phyloP scores from a whole-genome alignment of 2,329 filamentous ascomycete genomes.

The Lecanicillium sp. region DNA sequence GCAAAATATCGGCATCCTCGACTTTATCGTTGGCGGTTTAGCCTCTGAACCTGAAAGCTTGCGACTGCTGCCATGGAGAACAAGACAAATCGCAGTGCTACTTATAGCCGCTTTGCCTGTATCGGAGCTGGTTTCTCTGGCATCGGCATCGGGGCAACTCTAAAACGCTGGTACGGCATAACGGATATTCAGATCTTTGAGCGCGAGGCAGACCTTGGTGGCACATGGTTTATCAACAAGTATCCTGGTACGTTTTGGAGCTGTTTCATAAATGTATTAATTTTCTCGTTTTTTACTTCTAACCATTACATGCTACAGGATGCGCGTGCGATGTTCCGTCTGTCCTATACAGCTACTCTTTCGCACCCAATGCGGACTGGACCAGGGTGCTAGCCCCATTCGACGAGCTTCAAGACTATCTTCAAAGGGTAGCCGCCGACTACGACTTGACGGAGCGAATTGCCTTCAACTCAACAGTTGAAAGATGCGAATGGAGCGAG shows the following conservation, averaged over 20 bases:
- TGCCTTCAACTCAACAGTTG: conserved; percentile 27
- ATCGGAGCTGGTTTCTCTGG: conserved; percentile 56
- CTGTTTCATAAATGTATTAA: background rate
- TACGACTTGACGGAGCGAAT: conserved; percentile 31
- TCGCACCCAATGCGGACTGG: conserved; percentile 53
- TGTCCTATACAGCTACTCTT: conserved; percentile 53
- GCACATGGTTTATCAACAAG: conserved; percentile 56
- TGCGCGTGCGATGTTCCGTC: conserved; percentile 50
- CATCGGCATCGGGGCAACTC: conserved; percentile 50
- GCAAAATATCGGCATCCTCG: background rate
- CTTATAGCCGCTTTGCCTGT: conserved; percentile 31
- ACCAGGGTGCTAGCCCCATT: conserved; percentile 46
- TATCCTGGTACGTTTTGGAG: conserved; percentile 39
- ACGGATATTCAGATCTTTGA: conserved; percentile 55
- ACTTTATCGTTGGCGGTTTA: background rate
- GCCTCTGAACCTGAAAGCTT: background rate
- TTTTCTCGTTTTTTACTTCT: background rate
- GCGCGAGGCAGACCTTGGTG: conserved; percentile 46
- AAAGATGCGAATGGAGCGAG: conserved; percentile 29
- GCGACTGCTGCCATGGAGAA: conserved; percentile 7
- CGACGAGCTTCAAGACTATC: conserved; percentile 48
- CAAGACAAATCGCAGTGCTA: conserved; percentile 2
- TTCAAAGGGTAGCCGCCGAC: conserved; percentile 40
- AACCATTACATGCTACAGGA: conserved; percentile 11
- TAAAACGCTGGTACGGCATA: conserved; percentile 49